Evolutionary conservation across 257 asterid species (phyloP).

Genomic region (Fraxinus cuspidata): DNA sequence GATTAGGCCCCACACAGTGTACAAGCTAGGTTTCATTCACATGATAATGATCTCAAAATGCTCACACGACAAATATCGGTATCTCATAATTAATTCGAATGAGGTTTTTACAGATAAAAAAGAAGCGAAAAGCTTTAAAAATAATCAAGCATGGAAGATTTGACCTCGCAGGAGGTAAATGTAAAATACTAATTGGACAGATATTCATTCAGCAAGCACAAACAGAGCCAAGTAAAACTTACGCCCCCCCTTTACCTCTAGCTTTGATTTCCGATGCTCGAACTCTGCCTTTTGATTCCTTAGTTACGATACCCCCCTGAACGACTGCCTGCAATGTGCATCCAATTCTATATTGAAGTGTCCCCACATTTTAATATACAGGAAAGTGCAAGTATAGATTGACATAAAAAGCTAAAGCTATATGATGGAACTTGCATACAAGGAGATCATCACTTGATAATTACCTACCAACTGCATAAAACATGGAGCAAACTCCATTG

Average conservation of each 20-base stretch:
- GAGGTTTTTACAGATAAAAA: neutral
- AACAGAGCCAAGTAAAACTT: constrained; percentile 15
- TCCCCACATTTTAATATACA: neutral
- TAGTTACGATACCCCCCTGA: constrained; percentile 22
- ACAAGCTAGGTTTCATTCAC: neutral
- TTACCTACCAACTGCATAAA: too few relatives aligned
- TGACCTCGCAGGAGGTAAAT: neutral
- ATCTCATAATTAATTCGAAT: neutral
- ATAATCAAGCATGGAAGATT: neutral
- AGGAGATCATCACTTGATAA: neutral
- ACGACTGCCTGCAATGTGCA: constrained; percentile 29
- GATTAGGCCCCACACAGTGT: neutral
- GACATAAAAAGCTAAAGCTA: neutral
- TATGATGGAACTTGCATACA: neutral
- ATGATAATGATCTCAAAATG: neutral
- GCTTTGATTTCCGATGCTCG: constrained; percentile 19
- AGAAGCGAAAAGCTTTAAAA: neutral
- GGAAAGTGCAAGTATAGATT: neutral
- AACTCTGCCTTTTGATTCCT: constrained; percentile 21
- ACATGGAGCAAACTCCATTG: too few relatives aligned
- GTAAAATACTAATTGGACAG: too few relatives aligned
- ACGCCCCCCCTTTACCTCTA: constrained; percentile 28
- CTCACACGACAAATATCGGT: neutral
- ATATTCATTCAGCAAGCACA: constrained; percentile 2
- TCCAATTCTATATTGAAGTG: neutral